A percentile compares a stretch with the other conserved stretches of the same genome.
Conservation (phyloP, 371 early-diverging fungal species). For the Blakeslea trispora region DNA sequence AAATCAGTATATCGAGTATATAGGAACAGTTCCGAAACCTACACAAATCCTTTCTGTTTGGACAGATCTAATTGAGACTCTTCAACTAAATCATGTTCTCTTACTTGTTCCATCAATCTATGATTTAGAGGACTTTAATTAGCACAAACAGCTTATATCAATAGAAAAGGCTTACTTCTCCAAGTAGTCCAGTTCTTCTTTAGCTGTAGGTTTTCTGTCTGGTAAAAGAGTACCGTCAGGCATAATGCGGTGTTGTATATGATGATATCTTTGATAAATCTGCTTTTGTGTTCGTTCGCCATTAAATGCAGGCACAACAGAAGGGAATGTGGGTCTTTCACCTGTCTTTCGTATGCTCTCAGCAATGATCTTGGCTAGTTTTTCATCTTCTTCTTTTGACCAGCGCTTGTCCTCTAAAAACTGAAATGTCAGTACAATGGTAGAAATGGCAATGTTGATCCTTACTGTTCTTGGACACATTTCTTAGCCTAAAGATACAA, state of each 20-base stretch:
- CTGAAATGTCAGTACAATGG: neutral
- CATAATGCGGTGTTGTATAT: slow-evolving; percentile 13
- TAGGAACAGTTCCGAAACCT: slow-evolving; percentile 7
- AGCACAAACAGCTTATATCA: no score
- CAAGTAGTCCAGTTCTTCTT: slow-evolving; percentile 15
- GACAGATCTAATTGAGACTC: slow-evolving; percentile 26
- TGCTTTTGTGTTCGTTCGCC: slow-evolving; percentile 9
- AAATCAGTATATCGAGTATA: no score
- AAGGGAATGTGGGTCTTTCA: neutral
- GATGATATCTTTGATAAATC: slow-evolving; percentile 9
- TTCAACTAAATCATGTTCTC: slow-evolving; percentile 10
- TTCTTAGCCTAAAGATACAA: neutral
- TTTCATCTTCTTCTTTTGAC: slow-evolving; percentile 13
- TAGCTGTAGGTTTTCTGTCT: slow-evolving; percentile 5
- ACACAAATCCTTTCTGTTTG: slow-evolving; percentile 18
- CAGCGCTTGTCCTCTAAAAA: slow-evolving; percentile 4
- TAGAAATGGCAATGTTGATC: no score
- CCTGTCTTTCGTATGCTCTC: neutral
- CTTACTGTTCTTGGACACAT: slow-evolving; percentile 3
- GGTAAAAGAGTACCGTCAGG: slow-evolving; percentile 14
- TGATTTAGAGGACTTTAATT: neutral
- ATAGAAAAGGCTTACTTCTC: slow-evolving; percentile 11
- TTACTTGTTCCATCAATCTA: slow-evolving; percentile 19
- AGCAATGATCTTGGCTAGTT: slow-evolving; percentile 2
- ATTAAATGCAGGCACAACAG: slow-evolving; percentile 1